Conservation (phyloP, 345 rosid species). For the Gossypium stocksii region DNA sequence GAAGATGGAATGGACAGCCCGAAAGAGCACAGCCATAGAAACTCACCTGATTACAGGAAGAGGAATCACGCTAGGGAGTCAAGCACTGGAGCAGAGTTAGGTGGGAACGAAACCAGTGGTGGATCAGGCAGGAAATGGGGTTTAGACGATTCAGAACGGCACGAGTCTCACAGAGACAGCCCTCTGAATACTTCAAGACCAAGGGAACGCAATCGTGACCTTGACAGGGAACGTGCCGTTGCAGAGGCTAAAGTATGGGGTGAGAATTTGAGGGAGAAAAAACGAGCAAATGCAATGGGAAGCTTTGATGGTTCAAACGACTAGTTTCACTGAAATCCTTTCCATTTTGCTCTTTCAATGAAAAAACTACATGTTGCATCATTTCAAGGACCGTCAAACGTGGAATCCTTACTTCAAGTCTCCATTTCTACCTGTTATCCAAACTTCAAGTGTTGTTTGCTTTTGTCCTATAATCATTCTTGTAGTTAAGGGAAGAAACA, state of each 20-base stretch:
- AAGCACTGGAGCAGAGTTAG: constrained; percentile 49
- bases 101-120: constrained; percentile 58
- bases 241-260: constrained; percentile 99
- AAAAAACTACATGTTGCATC: constrained; percentile 18
- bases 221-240: constrained; percentile 92
- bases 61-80: constrained; percentile 56
- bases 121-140: constrained; percentile 88
- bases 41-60: constrained; percentile 82
- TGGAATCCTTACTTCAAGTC: constrained; percentile 19
- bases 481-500: constrained; percentile 26
- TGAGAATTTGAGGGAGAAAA: constrained; percentile 92
- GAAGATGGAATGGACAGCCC: constrained; percentile 84
- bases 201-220: constrained; percentile 75
- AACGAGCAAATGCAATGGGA: constrained; percentile 61
- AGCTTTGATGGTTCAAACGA: constrained; percentile 83
- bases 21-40: constrained; percentile 54
- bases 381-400: constrained; percentile 14
- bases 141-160: constrained; percentile 54
- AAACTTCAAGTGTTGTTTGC: constrained; percentile 28
- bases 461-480: constrained; percentile 23
- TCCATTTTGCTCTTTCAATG: not conserved
- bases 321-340: constrained; percentile 20
- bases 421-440: constrained; percentile 24
- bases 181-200: constrained; percentile 58
- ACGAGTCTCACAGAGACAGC: constrained; percentile 73